Evolutionary conservation across 2,329 filamentous ascomycete genomes (phyloP).

Genomic region (Domatiomyces catenatus): DNA sequence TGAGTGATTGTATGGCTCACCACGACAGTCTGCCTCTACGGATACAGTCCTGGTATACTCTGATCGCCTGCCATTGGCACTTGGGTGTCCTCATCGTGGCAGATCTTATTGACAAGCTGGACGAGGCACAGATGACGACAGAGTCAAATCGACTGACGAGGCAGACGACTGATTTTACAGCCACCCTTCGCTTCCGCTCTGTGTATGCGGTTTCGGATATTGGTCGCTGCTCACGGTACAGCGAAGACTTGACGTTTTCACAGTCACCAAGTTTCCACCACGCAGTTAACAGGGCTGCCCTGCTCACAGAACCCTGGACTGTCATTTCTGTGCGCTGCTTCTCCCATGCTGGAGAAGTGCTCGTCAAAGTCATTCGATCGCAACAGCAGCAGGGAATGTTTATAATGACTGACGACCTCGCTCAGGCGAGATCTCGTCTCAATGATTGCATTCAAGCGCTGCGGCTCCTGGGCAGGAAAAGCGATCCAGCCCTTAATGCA

Average conservation of each 20-base stretch:
- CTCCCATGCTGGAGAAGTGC: constrained; percentile 5
- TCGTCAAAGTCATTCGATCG: constrained; percentile 4
- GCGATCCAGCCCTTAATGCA: constrained; percentile 34
- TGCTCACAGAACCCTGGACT: constrained; percentile 48
- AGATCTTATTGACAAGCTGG: constrained; percentile 38
- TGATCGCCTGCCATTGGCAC: constrained; percentile 43
- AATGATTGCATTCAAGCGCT: constrained; percentile 39
- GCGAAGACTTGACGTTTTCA: constrained; percentile 5
- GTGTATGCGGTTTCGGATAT: constrained; percentile 8
- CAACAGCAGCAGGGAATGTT: constrained; percentile 14
- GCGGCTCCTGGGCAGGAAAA: constrained; percentile 41
- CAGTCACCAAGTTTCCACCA: constrained; percentile 30
- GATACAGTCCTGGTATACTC: constrained; percentile 46
- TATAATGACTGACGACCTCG: constrained; percentile 6
- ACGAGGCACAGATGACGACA: constrained; percentile 23
- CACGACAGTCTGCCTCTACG: constrained; percentile 37
- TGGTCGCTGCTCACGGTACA: constrained; percentile 5
- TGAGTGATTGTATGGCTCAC: constrained; percentile 35
- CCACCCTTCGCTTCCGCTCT: constrained; percentile 4
- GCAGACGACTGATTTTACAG: constrained; percentile 2
- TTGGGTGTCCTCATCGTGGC: constrained; percentile 40
- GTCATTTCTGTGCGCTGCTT: constrained; percentile 24
- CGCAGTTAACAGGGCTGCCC: constrained; percentile 38
- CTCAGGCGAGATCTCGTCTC: constrained; percentile 25
- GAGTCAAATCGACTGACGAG: constrained; percentile 4